A percentile compares a stretch with the other conserved stretches of the same genome.
Conservation (phyloP, 1,284 basidiomycete species). For the Fomitopsis pinicola region DNA sequence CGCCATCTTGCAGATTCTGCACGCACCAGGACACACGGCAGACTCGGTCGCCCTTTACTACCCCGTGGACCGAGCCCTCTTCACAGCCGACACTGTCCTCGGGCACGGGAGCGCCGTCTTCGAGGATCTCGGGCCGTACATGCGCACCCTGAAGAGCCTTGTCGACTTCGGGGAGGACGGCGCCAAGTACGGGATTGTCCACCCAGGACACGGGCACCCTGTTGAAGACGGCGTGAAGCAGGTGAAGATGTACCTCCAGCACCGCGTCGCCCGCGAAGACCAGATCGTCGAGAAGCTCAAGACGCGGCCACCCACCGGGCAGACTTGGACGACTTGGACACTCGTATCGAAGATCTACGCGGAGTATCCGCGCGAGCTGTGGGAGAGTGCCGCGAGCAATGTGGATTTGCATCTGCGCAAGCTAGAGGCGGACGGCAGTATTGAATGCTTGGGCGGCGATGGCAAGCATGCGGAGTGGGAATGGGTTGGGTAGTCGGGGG, state of each 20-base stretch:
- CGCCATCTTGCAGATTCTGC: conserved; percentile 56
- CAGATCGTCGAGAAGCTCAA: conserved; percentile 69
- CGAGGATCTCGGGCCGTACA: conserved; percentile 76
- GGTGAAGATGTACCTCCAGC: conserved; percentile 74
- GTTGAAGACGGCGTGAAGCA: conserved; percentile 53
- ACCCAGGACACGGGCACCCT: conserved; percentile 88
- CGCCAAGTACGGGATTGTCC: conserved; percentile 46
- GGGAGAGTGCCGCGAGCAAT: conserved; percentile 69
- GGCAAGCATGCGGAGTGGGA: conserved; percentile 37
- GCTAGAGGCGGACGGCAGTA: conserved; percentile 62
- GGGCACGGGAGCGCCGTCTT: conserved; percentile 92
- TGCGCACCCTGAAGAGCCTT: conserved; percentile 65
- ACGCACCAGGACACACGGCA: conserved; percentile 88
- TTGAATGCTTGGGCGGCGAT: conserved; percentile 44
- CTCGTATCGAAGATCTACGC: conserved; percentile 67
- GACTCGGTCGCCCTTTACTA: conserved; percentile 81
- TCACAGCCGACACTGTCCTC: conserved; percentile 90
- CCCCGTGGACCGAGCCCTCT: conserved; percentile 60
- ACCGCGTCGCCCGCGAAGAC: conserved; percentile 79
- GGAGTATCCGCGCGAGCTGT: conserved; percentile 66
- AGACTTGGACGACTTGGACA: conserved; percentile 57
- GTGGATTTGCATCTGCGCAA: conserved; percentile 75
- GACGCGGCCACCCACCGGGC: conserved; percentile 26
- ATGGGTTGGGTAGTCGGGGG: conserved; percentile 6
- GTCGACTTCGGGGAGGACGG: conserved; percentile 34